Conservation (phyloP, 495 filamentous ascomycete species). For the Cladorrhinum samala region DNA sequence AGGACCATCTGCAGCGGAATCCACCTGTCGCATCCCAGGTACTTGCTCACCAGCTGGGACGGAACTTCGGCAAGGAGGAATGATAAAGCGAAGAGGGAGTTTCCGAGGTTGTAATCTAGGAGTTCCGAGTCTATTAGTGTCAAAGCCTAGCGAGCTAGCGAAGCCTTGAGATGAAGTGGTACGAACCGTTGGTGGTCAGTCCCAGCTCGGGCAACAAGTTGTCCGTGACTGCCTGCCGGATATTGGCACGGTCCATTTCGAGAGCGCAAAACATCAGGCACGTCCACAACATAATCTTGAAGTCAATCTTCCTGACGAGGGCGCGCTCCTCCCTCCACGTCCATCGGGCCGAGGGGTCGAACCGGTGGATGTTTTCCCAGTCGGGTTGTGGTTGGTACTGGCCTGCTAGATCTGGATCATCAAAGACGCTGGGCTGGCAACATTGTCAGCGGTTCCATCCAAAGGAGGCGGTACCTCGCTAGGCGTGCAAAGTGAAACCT, state of each 20-base stretch:
- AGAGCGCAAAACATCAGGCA: constrained; percentile 57
- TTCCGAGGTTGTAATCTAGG: constrained; percentile 68
- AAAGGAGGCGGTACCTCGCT: not conserved
- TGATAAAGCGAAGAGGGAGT: constrained; percentile 62
- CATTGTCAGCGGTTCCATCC: not conserved
- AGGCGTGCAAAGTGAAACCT: not conserved
- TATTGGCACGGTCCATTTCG: constrained; percentile 53
- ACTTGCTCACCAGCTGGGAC: constrained; percentile 72
- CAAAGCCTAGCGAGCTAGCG: too few relatives aligned
- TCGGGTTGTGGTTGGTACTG: constrained; percentile 46
- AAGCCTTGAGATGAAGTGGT: too few relatives aligned
- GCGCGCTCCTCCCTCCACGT: constrained; percentile 60
- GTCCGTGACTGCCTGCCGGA: constrained; percentile 50
- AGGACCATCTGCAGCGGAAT: constrained; percentile 73
- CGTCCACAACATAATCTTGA: constrained; percentile 45
- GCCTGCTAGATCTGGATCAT: constrained; percentile 42
- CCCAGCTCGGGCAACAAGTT: constrained; percentile 50
- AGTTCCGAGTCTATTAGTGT: too few relatives aligned
- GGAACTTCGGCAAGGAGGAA: constrained; percentile 69
- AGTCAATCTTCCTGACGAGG: constrained; percentile 50
- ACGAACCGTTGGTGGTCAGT: constrained; percentile 49
- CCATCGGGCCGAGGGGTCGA: constrained; percentile 69
- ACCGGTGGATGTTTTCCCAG: constrained; percentile 58
- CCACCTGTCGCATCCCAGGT: constrained; percentile 68
- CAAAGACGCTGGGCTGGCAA: constrained; percentile 33